Conservation (phyloP, 1,139 yeast genomes). For the Maudiozyma humilis region DNA sequence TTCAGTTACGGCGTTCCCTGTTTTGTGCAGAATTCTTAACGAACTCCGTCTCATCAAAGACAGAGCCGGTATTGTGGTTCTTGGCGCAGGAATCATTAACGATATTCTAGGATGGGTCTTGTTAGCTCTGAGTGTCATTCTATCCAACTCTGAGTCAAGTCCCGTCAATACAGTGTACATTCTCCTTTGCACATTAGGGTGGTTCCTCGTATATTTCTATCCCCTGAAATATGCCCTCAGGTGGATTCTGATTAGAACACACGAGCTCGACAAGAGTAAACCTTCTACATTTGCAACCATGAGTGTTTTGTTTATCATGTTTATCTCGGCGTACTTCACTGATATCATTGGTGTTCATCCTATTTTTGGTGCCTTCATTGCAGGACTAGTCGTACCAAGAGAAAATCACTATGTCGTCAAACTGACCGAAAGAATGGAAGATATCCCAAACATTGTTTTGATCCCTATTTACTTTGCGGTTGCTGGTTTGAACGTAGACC, state of each 20-base stretch:
- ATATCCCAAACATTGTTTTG: constrained; percentile 57
- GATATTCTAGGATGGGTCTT: constrained; percentile 79
- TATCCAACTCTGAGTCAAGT: constrained; percentile 59
- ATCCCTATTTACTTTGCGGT: constrained; percentile 73
- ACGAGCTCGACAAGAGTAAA: constrained; percentile 39
- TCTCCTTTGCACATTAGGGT: constrained; percentile 53
- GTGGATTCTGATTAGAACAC: constrained; percentile 38
- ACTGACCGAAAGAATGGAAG: constrained; percentile 68
- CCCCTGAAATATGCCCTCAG: constrained; percentile 39
- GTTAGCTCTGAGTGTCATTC: constrained; percentile 63
- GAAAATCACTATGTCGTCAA: constrained; percentile 64
- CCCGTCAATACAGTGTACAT: constrained; percentile 64
- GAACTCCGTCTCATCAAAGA: constrained; percentile 63
- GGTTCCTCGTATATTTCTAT: constrained; percentile 52
- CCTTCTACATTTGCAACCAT: constrained; percentile 60
- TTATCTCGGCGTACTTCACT: constrained; percentile 65
- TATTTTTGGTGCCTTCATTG: constrained; percentile 74
- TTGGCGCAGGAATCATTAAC: constrained; percentile 74
- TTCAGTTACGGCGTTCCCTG: constrained; percentile 80
- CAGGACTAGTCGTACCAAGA: constrained; percentile 70
- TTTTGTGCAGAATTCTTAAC: constrained; percentile 66
- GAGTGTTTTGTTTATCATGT: constrained; percentile 46
- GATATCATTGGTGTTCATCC: constrained; percentile 77
- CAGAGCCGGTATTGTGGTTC: constrained; percentile 67
- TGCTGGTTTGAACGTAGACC: constrained; percentile 63